Evolutionary conservation across 441 rosid genomes (phyloP).

Genomic region (Macaranga tanarius): DNA sequence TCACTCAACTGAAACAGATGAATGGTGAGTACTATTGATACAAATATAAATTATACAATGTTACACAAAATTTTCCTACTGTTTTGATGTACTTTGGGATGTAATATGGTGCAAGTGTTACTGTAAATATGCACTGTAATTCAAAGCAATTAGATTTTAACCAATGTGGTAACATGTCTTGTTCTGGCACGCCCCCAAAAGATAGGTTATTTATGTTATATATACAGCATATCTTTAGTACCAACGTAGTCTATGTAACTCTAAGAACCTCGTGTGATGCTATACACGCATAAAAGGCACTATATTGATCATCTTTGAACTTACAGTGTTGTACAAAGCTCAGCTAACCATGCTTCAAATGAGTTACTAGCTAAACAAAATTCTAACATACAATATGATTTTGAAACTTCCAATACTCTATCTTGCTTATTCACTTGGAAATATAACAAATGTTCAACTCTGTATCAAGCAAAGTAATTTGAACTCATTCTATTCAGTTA

Average conservation of each 20-base stretch:
- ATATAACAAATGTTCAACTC: background rate
- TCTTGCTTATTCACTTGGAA: background rate
- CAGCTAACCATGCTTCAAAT: background rate
- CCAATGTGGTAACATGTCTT: background rate
- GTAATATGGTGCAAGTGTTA: background rate
- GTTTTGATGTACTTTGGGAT: background rate
- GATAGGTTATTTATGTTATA: background rate
- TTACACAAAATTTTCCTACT: background rate
- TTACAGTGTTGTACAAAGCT: background rate
- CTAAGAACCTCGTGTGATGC: background rate
- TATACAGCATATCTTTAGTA: background rate
- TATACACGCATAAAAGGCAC: background rate
- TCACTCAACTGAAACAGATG: background rate
- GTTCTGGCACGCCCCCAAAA: background rate
- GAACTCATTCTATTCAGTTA: background rate
- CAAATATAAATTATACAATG: background rate
- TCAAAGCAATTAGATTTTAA: background rate
- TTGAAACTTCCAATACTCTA: background rate
- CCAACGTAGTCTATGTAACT: background rate
- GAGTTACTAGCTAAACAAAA: background rate
- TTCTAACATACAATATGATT: background rate
- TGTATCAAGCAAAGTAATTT: background rate
- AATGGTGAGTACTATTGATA: background rate
- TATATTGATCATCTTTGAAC: background rate
- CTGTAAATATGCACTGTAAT: background rate